Percentiles rank a stretch among this genome's conserved stretches.
Evolutionary conservation across 2,329 filamentous ascomycete species (phyloP).

Genomic region (Cercospora zeae-maydis): DNA sequence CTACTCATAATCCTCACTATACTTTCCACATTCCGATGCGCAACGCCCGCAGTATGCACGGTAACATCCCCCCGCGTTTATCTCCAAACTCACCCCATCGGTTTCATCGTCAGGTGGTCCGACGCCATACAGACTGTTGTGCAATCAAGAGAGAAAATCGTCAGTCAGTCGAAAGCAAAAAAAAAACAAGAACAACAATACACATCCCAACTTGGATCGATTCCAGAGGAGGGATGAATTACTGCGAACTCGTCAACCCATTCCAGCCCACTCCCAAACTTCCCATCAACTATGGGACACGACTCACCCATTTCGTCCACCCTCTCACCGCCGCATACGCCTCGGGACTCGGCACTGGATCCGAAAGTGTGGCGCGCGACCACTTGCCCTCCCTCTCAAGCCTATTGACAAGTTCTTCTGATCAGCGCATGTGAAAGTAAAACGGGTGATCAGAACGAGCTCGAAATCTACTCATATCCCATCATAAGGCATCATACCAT

Average conservation of each 20-base stretch:
- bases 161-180: background rate
- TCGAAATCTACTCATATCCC: background rate
- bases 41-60: conserved; percentile 27
- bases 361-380: no score
- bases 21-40: conserved; percentile 27
- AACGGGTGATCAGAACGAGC: background rate
- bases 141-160: background rate
- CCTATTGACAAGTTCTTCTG: no score
- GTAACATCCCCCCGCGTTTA: conserved; percentile 19
- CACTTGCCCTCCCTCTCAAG: no score
- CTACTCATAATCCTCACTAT: conserved; percentile 30
- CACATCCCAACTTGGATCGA: no score
- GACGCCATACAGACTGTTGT: conserved; percentile 18
- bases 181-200: no score
- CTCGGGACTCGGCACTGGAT: no score
- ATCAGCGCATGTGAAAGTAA: background rate
- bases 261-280: no score
- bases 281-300: no score
- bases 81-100: conserved; percentile 13
- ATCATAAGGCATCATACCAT: background rate
- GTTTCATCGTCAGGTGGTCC: conserved; percentile 11
- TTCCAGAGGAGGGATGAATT: no score
- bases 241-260: no score
- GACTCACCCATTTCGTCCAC: conserved; percentile 13
- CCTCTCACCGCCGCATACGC: conserved; percentile 28